A percentile compares a stretch with the other conserved stretches of the same genome.
Evolutionary conservation across 1,284 basidiomycete species (phyloP).

Genomic region (Caloboletus firmus): DNA sequence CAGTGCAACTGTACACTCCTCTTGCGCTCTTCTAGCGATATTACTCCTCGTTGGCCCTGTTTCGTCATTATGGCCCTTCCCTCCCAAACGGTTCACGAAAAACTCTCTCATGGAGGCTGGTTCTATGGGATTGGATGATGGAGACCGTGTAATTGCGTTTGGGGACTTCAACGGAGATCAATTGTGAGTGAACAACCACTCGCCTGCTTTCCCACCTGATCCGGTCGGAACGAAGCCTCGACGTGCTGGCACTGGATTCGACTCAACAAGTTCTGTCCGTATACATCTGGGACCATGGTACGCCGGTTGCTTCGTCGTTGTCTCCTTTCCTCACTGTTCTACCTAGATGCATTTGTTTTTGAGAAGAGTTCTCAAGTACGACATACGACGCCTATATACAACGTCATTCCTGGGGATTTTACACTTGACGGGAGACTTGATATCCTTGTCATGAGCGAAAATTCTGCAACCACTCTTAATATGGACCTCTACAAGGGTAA

Average conservation of each 20-base stretch:
- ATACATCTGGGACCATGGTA: constrained; percentile 85
- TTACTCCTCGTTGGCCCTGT: constrained; percentile 26
- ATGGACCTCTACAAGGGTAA: constrained; percentile 70
- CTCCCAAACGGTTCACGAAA: constrained; percentile 81
- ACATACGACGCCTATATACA: constrained; percentile 59
- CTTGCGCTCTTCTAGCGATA: constrained; percentile 12
- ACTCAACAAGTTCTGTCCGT: constrained; percentile 75
- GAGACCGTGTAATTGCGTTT: constrained; percentile 79
- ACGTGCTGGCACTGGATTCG: constrained; percentile 73
- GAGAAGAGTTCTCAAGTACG: constrained; percentile 52
- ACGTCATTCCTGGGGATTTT: constrained; percentile 91
- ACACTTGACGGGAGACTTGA: constrained; percentile 91
- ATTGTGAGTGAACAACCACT: constrained; percentile 57
- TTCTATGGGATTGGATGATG: constrained; percentile 71
- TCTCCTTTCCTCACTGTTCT: not conserved
- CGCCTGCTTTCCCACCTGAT: constrained; percentile 1
- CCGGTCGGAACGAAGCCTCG: constrained; percentile 54
- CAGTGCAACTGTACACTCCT: not conserved
- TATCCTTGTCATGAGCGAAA: constrained; percentile 81
- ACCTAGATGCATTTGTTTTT: constrained; percentile 62
- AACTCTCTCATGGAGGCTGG: constrained; percentile 85
- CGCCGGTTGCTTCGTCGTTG: constrained; percentile 1
- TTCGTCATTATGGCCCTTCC: constrained; percentile 73
- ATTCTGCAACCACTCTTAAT: constrained; percentile 51
- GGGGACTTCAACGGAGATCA: constrained; percentile 97